These are phyloP conservation scores for Tricholoma saponaceum DNA, from an alignment of 768 basidiomycete genomes.

Conservation along the genomic window DNA sequence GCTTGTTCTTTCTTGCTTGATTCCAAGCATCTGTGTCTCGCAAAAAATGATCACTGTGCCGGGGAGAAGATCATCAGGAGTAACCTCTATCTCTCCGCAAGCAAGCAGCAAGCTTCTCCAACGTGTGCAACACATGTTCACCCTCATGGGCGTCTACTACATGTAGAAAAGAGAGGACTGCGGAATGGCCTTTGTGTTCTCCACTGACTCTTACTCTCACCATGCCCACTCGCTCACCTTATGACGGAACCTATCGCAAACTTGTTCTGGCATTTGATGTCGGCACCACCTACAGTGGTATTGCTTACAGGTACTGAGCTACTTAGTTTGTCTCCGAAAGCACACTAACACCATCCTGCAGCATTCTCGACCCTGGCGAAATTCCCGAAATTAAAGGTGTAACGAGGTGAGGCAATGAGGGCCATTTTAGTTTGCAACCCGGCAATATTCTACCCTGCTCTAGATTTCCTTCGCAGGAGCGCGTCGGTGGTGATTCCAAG, in stretches of 20 bases:
- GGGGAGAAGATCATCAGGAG: background rate
- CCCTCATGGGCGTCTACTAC: background rate
- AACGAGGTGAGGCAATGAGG: conserved; percentile 26
- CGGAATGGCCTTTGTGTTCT: background rate
- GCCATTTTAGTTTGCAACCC: conserved; percentile 8
- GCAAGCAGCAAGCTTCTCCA: background rate
- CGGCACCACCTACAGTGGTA: conserved; percentile 46
- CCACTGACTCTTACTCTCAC: background rate
- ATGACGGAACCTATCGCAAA: conserved; percentile 33
- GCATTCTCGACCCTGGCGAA: conserved; percentile 30
- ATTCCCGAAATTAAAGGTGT: conserved; percentile 34
- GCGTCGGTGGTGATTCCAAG: conserved; percentile 38
- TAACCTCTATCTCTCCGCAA: background rate
- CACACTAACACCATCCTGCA: conserved; percentile 1
- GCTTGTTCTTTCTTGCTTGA: background rate
- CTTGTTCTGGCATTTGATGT: conserved; percentile 46
- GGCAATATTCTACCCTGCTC: background rate
- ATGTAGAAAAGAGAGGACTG: background rate
- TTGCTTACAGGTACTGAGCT: conserved; percentile 31
- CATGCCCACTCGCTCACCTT: conserved; percentile 25
- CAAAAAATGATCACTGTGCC: background rate
- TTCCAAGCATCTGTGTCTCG: no score
- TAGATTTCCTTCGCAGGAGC: conserved; percentile 45
- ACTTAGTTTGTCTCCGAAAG: background rate
- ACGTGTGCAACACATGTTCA: background rate